Evolutionary conservation across 345 rosid genomes (phyloP).

Genomic region (Eucalyptus paniculata): DNA sequence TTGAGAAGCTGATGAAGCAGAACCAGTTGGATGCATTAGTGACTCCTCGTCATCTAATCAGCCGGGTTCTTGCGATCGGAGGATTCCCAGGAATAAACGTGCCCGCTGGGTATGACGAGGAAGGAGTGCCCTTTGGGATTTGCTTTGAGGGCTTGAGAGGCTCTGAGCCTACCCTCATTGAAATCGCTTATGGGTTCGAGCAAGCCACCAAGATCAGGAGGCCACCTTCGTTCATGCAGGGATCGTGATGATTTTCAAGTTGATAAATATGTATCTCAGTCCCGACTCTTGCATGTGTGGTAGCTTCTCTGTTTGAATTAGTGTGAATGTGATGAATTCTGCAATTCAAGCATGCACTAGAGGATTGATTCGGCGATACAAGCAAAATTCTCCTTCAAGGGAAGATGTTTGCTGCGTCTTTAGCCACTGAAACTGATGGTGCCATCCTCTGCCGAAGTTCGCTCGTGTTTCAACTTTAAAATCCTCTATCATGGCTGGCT

Average conservation of each 20-base stretch:
- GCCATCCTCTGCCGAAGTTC: too few species aligned
- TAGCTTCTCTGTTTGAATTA: not conserved
- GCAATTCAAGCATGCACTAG: too few species aligned
- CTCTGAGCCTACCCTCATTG: conserved; percentile 53
- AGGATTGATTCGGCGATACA: too few species aligned
- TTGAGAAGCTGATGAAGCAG: conserved; percentile 39
- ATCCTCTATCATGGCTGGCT: too few species aligned
- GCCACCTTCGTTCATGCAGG: conserved; percentile 20
- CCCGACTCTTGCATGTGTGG: not conserved
- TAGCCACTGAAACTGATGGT: too few species aligned
- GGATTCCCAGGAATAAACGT: conserved; percentile 64
- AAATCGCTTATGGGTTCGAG: conserved; percentile 64
- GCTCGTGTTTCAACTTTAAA: too few species aligned
- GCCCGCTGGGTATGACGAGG: conserved; percentile 40
- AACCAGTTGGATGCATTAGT: conserved; percentile 47
- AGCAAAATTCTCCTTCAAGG: too few species aligned
- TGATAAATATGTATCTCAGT: not conserved
- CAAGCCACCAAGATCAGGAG: conserved; percentile 51
- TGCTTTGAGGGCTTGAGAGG: conserved; percentile 55
- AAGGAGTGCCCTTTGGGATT: conserved; percentile 55
- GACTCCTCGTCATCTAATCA: not conserved
- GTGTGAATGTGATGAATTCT: not conserved
- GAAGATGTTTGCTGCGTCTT: too few species aligned
- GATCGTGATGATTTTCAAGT: not conserved
- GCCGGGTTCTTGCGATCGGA: conserved; percentile 41